These are phyloP conservation scores for Rubroboletus pulcherrimus DNA, from an alignment of 768 basidiomycete genomes.

Conservation along the genomic window DNA sequence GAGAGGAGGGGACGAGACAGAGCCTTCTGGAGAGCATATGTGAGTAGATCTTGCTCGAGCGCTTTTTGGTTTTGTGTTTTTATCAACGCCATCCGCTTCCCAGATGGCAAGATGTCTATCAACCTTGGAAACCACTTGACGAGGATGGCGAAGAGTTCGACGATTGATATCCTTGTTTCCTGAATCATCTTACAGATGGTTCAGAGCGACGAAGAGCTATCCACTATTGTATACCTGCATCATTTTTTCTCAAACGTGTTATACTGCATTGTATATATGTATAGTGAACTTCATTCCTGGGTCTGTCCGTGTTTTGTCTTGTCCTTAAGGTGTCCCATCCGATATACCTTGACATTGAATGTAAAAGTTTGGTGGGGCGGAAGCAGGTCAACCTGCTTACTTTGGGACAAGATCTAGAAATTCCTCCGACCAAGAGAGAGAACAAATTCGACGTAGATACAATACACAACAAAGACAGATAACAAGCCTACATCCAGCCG, in stretches of 20 bases:
- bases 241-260: neutral
- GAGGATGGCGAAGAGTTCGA: conserved; percentile 15
- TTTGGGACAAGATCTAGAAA: neutral
- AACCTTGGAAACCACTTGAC: conserved; percentile 19
- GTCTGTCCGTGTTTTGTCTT: neutral
- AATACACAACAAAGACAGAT: neutral
- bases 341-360: neutral
- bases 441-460: neutral
- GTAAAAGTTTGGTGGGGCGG: neutral
- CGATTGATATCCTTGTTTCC: neutral
- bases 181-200: neutral
- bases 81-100: neutral
- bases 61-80: no score
- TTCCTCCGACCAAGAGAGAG: neutral
- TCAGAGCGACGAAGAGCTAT: neutral
- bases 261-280: neutral
- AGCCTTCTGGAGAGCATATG: neutral
- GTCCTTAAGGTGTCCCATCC: neutral
- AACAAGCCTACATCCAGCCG: neutral
- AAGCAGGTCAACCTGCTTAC: neutral
- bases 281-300: neutral
- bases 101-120: conserved; percentile 19
- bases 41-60: neutral
- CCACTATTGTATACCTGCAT: neutral
- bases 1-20: conserved; percentile 2